A percentile compares a stretch with the other conserved stretches of the same genome.
Evolutionary conservation across 1,284 basidiomycete species (phyloP).

Genomic region (Moesziomyces sp.): DNA sequence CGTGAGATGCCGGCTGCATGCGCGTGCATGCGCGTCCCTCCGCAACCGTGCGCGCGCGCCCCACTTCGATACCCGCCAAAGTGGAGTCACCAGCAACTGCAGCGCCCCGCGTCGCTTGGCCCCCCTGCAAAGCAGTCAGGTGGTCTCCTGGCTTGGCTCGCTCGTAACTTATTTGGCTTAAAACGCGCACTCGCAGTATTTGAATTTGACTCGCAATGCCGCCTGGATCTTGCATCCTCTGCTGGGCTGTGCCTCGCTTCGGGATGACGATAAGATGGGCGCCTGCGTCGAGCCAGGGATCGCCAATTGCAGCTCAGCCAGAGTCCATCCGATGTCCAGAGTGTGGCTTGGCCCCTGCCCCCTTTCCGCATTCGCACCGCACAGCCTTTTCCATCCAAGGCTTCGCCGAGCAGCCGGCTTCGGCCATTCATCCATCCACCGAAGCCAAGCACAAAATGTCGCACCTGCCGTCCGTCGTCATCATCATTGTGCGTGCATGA

Average conservation of each 20-base stretch:
- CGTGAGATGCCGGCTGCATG: background rate
- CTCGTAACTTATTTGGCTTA: too few species aligned
- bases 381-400: too few species aligned
- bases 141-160: background rate
- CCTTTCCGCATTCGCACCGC: too few species aligned
- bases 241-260: background rate
- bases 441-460: too few species aligned
- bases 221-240: too few species aligned
- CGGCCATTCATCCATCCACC: too few species aligned
- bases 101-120: too few species aligned
- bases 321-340: background rate
- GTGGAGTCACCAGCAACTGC: too few species aligned
- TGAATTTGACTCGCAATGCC: too few species aligned
- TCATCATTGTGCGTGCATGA: background rate
- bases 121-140: background rate
- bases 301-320: background rate
- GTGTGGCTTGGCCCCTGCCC: background rate
- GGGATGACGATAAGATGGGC: background rate
- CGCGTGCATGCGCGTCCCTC: slow-evolving; percentile 1
- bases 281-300: background rate
- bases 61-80: background rate
- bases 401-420: too few species aligned
- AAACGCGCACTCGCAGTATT: too few species aligned
- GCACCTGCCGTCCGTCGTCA: background rate
- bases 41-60: background rate